Base-by-base conservation (phyloP, 768 basidiomycete genomes). In the Amanita muscaria region DNA sequence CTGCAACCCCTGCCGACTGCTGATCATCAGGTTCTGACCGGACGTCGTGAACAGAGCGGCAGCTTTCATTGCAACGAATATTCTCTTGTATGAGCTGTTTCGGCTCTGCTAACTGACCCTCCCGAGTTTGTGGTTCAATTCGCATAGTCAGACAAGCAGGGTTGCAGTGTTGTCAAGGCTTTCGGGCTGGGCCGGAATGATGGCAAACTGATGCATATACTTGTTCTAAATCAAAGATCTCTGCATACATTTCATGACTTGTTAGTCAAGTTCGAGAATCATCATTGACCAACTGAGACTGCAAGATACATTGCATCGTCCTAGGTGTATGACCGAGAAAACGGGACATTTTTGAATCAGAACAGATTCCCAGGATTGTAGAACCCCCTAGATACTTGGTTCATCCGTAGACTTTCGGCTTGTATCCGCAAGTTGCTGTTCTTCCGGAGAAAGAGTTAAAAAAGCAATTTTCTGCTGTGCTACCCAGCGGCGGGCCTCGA, bases 401-500 rank as follows among this genome's bases (percentile, higher is more conserved):
- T 8, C 29, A 41, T 22, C 22, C 16, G 15, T 11, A 14, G 43
- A 32, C 18, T 49, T 47, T 18, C 39, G 22, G 16, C 23, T 41
- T 18, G 40, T n/a, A 24, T 53, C 54, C 22, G 66, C 40, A 23
- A 77, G 53, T 49, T 59, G 61, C 51, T 69, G 65, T 57, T 85
- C 80, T 39, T 70, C 77, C 1, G 78, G 69, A 15, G 81, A 73
- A 5, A 83, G 66, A 4, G 74, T 69, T 47, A 81, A 72, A 58
- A 83, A 73, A 2, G 68, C 64, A 21, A 71, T 70, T 44, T 69
- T 71, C 45, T 70, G 66, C 41, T 61, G 54, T 9, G 61, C 63
- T 14, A 69, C 62, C 82, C 81, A 85, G 56, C 78, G 68, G 35
- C 83, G 70, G 24, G 72, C 59, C 79, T 83, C 46, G 30, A 45